Percentiles rank a stretch among this genome's conserved stretches.
Evolutionary conservation across 2,329 filamentous ascomycete species (phyloP).

Genomic region (Cladosporium austrohemisphaericum): DNA sequence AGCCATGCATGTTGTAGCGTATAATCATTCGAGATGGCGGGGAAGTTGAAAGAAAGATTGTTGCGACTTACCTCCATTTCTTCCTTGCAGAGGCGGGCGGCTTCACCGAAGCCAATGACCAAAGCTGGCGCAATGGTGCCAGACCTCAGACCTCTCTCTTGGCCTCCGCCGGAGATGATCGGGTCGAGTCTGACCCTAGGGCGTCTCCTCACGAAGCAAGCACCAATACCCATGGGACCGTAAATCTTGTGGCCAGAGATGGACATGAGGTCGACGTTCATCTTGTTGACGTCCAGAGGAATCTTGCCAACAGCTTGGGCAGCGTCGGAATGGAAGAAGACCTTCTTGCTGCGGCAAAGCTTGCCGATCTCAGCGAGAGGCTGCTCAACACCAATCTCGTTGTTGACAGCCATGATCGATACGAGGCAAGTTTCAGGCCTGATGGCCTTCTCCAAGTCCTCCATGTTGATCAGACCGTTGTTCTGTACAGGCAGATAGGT

Average conservation of each 20-base stretch:
- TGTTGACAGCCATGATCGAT: slow-evolving; percentile 98
- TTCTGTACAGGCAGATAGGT: slow-evolving; percentile 91
- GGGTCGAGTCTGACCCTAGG: slow-evolving; percentile 92
- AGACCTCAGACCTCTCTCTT: slow-evolving; percentile 90
- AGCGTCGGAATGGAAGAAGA: slow-evolving; percentile 97
- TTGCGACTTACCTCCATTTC: slow-evolving; percentile 75
- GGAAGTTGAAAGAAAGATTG: slow-evolving; percentile 19
- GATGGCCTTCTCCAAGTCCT: slow-evolving; percentile 82
- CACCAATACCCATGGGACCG: slow-evolving; percentile 93
- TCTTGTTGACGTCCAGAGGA: slow-evolving; percentile 89
- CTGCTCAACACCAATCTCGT: slow-evolving; percentile 99
- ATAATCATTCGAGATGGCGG: slow-evolving; percentile 63
- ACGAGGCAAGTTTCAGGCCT: slow-evolving; percentile 86
- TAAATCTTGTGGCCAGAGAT: slow-evolving; percentile 99
- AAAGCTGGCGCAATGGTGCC: slow-evolving; percentile 88
- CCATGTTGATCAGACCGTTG: slow-evolving; percentile 81
- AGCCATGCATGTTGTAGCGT: slow-evolving; percentile 84
- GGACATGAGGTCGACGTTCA: slow-evolving; percentile 98
- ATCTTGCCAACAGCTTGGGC: slow-evolving; percentile 99
- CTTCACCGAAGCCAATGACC: slow-evolving; percentile 90
- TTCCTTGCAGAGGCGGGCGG: slow-evolving; percentile 83
- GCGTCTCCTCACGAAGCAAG: slow-evolving; percentile 89
- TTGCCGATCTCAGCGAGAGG: slow-evolving; percentile 90
- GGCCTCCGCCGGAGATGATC: slow-evolving; percentile 92
- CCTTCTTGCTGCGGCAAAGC: slow-evolving; percentile 83